Conservation (phyloP, 1,139 yeast genomes). For the Lodderomyces metapsilosis region DNA sequence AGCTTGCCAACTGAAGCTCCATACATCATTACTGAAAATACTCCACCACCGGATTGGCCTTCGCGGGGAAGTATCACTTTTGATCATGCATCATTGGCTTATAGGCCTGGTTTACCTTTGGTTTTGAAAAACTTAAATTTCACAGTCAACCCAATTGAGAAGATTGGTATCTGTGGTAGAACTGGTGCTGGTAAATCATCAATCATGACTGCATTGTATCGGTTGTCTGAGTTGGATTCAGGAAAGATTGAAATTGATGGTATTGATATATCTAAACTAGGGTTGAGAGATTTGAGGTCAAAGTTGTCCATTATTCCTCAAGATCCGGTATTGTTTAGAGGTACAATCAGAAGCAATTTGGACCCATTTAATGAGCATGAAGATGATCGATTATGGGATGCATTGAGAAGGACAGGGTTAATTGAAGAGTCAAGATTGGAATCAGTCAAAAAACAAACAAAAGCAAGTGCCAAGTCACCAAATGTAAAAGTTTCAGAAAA, state of each 20-base stretch:
- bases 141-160: conserved; percentile 52
- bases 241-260: conserved; percentile 62
- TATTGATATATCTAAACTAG: conserved; percentile 61
- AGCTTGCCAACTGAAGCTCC: conserved; percentile 40
- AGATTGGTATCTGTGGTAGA: conserved; percentile 75
- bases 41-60: conserved; percentile 56
- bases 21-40: conserved; percentile 48
- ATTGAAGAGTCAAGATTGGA: conserved; percentile 24
- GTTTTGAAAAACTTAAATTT: conserved; percentile 60
- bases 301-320: conserved; percentile 87
- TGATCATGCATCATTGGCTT: conserved; percentile 58
- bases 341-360: conserved; percentile 74
- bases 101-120: conserved; percentile 73
- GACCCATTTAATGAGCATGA: conserved; percentile 55
- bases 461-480: conserved; percentile 11
- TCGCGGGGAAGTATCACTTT: conserved; percentile 52
- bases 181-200: conserved; percentile 83
- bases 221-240: conserved; percentile 52
- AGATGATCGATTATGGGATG: conserved; percentile 35
- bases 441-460: conserved; percentile 16
- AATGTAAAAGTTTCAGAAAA: conserved; percentile 2
- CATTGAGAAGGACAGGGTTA: conserved; percentile 34
- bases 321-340: conserved; percentile 87
- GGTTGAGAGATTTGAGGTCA: conserved; percentile 72
- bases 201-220: conserved; percentile 62